Evolutionary conservation across 768 basidiomycete species (phyloP).

Genomic region (Rhizopogon rudus): DNA sequence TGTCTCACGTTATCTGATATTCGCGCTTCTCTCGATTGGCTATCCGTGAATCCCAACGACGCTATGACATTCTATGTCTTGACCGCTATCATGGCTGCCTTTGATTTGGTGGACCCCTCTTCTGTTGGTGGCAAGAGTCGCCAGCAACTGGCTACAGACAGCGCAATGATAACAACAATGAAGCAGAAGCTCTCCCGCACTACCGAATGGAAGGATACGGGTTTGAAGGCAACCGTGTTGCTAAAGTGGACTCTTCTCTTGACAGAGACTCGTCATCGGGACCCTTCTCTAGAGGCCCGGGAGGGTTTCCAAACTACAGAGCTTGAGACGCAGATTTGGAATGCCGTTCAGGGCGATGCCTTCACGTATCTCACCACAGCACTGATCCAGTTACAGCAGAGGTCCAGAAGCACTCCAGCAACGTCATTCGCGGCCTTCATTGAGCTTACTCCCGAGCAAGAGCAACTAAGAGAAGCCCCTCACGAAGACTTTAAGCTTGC

Average conservation of each 20-base stretch:
- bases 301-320: slow-evolving; percentile 71
- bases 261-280: slow-evolving; percentile 67
- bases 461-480: slow-evolving; percentile 33
- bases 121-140: slow-evolving; percentile 41
- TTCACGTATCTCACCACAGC: slow-evolving; percentile 67
- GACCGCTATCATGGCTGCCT: slow-evolving; percentile 54
- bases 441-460: slow-evolving; percentile 31
- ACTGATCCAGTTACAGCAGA: slow-evolving; percentile 52
- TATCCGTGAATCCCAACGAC: slow-evolving; percentile 60
- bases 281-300: slow-evolving; percentile 57
- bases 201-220: slow-evolving; percentile 62
- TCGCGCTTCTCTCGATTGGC: slow-evolving; percentile 64
- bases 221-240: slow-evolving; percentile 67
- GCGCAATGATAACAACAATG: slow-evolving; percentile 50
- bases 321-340: slow-evolving; percentile 77
- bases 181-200: slow-evolving; percentile 47
- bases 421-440: slow-evolving; percentile 36
- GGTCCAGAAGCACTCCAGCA: slow-evolving; percentile 23
- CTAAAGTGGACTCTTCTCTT: slow-evolving; percentile 88
- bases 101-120: slow-evolving; percentile 61
- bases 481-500: slow-evolving; percentile 43
- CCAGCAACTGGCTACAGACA: slow-evolving; percentile 42
- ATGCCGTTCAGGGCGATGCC: slow-evolving; percentile 77
- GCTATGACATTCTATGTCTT: slow-evolving; percentile 67
- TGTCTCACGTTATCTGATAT: slow-evolving; percentile 57